Base-by-base conservation (phyloP, 257 asterid genomes). In the Solanum neorickii region DNA sequence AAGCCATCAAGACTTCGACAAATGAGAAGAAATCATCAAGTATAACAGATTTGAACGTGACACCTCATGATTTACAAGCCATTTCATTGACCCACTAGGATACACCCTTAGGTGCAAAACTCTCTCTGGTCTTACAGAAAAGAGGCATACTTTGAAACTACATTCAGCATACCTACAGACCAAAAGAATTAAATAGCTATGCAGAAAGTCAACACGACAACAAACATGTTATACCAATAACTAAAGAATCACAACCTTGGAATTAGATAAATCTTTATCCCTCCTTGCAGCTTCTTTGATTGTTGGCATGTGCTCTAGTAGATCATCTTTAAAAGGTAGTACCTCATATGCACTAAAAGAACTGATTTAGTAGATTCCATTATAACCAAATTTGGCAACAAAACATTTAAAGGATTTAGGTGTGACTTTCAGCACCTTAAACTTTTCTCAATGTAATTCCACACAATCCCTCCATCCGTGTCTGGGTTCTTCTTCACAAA, bases 241-340 rank as follows among this genome's bases (percentile, higher is more conserved):
- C 62, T 47, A 87, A 88, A 59, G 27, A n/a, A 66, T 10, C 83
- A 46, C 62, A 88, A 92, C 96, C 98, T 95, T 87, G 62, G 94
- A 88, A 82, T 89, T 90, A 73, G 94, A 88, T 88, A 94, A 87
- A 86, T 91, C 94, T 85, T 88, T 89, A 87, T 92, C 97, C 92
- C 93, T 91, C 83, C 52, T 5, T 35, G 91, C 92, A 87, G 94
- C 92, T 88, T 91, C 93, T 59, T 47, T 86, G 68, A 95, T 88
- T 88, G 91, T 87, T 83, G 88, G 86, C 83, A 95, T 87, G 89
- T 95, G 96, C 86, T 91, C 89, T 76, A 87, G 74, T 8, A 95
- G 94, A 90, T 94, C 96, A 83, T 82, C 91, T 89, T 91, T 93
- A 60, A 90, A 92, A 83, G 96, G 96, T n/a, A 90, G 90, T 86